phyloP scores from a whole-genome alignment of 2,329 filamentous ascomycete species.

The Pestalotiopsis sp. region DNA sequence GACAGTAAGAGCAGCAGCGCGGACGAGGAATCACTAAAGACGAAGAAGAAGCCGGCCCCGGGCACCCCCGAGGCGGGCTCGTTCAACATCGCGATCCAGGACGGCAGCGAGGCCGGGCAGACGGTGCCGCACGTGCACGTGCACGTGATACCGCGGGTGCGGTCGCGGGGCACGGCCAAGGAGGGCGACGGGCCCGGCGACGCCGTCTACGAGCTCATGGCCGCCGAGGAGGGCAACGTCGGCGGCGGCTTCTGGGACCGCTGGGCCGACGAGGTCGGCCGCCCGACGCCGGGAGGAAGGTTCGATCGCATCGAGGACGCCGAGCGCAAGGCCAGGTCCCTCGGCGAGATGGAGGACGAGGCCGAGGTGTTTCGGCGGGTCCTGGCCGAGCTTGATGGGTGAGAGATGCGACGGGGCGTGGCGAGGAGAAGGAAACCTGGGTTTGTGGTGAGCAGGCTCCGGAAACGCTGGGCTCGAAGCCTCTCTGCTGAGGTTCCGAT shows the following conservation, averaged over 20 bases:
- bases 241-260: constrained; percentile 68
- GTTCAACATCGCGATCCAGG: constrained; percentile 94
- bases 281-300: constrained; percentile 51
- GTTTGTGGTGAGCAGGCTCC: not conserved
- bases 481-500: too few species aligned
- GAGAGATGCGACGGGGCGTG: not conserved
- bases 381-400: constrained; percentile 44
- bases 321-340: constrained; percentile 65
- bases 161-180: constrained; percentile 29
- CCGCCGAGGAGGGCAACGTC: constrained; percentile 83
- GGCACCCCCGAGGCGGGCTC: constrained; percentile 60
- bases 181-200: constrained; percentile 27
- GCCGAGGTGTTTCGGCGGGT: constrained; percentile 66
- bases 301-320: constrained; percentile 76
- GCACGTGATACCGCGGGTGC: constrained; percentile 53
- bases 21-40: not conserved
- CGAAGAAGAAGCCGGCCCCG: constrained; percentile 34
- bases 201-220: constrained; percentile 77
- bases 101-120: constrained; percentile 87
- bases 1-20: not conserved
- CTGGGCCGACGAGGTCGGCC: constrained; percentile 25
- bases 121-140: constrained; percentile 93
- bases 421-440: not conserved
- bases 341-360: constrained; percentile 80
- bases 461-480: too few species aligned